phyloP scores from a whole-genome alignment of 257 asterid species.

The Nicotiana undulata region DNA sequence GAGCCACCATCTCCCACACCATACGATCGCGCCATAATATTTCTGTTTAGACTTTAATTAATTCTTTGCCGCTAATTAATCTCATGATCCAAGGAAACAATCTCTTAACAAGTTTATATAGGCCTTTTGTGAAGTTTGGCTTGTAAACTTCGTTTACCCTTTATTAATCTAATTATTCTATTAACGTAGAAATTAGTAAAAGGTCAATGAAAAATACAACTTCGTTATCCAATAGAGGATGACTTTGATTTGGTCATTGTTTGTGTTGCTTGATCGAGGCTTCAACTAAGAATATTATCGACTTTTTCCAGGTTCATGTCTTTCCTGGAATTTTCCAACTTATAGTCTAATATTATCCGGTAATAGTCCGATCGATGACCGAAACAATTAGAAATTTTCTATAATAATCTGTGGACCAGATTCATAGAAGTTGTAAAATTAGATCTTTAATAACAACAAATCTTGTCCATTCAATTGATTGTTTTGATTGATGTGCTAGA shows the following conservation, averaged over 20 bases:
- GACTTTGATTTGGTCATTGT: background rate
- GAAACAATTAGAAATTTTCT: no score
- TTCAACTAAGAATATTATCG: no score
- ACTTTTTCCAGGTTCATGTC: no score
- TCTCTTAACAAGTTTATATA: background rate
- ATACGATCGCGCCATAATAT: conserved; percentile 6
- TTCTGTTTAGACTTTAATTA: background rate
- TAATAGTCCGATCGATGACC: no score
- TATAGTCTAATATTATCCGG: no score
- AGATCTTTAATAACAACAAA: no score
- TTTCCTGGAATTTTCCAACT: background rate
- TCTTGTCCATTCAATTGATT: background rate
- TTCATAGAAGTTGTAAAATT: no score
- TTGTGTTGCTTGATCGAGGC: no score
- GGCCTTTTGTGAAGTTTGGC: background rate
- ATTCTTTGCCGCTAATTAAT: background rate
- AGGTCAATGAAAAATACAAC: background rate
- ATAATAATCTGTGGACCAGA: no score
- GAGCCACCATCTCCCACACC: background rate
- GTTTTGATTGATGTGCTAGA: background rate
- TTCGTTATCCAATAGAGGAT: background rate
- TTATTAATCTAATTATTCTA: background rate
- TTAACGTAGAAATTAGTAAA: no score
- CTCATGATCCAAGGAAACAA: background rate
- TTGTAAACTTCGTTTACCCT: background rate